Evolutionary conservation across 805 yeast species (phyloP), one percentile per base, ranked within the genome.

Genomic region (Yarrowia porcina): DNA sequence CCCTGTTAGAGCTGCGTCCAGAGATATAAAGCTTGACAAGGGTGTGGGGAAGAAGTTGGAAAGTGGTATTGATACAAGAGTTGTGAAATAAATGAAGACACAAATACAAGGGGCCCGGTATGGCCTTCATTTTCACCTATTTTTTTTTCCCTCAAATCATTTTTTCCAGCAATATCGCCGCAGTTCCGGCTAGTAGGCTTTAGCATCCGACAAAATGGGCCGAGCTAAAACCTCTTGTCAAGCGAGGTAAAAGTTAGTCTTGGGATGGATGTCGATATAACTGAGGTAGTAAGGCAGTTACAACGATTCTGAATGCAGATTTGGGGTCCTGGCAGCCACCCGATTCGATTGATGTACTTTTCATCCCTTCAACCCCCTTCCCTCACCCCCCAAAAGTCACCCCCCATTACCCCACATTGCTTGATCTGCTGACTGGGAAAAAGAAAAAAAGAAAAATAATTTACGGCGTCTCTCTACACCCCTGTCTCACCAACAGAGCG

Each of bases 21-120:
- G 52, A 45, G 52, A 45, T 12, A 44, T 25, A 49, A 49, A 49
- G 56, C 56, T 49, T 49, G 56, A 49, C 56, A 49, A 49, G 56
- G 56, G 56, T 49, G 21, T 32, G 56, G 45, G 44, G 44, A 21
- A 39, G 7, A 2, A 2, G 38, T 15, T 6, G 20, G 8, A 11
- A 17, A 17, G 20, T 25, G 28, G 28, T 25, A 25, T 4, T 25
- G 8, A 5, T 25, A 8, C 8, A 5, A 25, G 28, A 25, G 28
- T 5, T 25, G 28, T 25, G n/a, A n/a, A n/a, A n/a, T n/a, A n/a
- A n/a, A n/a, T n/a, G n/a, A n/a, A n/a, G n/a, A n/a, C n/a, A n/a
- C n/a, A n/a, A n/a, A n/a, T n/a, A n/a, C n/a, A n/a, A n/a, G n/a
- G n/a, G n/a, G n/a, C n/a, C n/a, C n/a, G n/a, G n/a, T n/a, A n/a